These are phyloP conservation scores for Diaporthe longicolla DNA, from an alignment of 2,329 filamentous ascomycete genomes.

Conservation along the genomic window DNA sequence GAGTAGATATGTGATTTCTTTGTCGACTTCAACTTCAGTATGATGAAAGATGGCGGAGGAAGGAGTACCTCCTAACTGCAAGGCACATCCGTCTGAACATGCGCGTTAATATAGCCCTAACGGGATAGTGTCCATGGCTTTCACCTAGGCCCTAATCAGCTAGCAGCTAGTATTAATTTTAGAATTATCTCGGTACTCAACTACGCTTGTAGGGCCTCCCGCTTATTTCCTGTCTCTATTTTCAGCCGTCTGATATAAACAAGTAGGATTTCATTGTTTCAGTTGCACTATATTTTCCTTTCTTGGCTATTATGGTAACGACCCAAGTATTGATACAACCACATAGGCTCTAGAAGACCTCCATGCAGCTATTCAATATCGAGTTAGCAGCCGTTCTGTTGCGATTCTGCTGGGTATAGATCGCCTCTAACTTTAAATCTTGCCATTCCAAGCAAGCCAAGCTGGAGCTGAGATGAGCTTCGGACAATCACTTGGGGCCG, in stretches of 20 bases:
- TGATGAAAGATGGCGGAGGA: not conserved
- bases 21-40: not conserved
- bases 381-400: not conserved
- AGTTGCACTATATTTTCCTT: not conserved
- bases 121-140: not conserved
- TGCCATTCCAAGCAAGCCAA: not conserved
- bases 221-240: not conserved
- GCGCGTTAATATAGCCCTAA: not conserved
- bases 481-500: not conserved
- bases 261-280: not conserved
- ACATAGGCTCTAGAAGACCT: not conserved
- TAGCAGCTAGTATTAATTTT: not conserved
- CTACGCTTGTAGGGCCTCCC: no score
- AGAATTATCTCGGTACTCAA: no score
- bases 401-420: not conserved
- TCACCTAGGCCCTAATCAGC: not conserved
- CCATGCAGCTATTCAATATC: not conserved
- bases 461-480: not conserved
- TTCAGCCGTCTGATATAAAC: not conserved
- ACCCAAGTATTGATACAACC: not conserved
- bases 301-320: not conserved
- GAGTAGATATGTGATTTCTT: not conserved
- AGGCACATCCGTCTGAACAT: not conserved
- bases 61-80: not conserved
- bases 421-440: not conserved